Conservation (phyloP, 2,329 filamentous ascomycete genomes). For the Arthrocladium fulminans region DNA sequence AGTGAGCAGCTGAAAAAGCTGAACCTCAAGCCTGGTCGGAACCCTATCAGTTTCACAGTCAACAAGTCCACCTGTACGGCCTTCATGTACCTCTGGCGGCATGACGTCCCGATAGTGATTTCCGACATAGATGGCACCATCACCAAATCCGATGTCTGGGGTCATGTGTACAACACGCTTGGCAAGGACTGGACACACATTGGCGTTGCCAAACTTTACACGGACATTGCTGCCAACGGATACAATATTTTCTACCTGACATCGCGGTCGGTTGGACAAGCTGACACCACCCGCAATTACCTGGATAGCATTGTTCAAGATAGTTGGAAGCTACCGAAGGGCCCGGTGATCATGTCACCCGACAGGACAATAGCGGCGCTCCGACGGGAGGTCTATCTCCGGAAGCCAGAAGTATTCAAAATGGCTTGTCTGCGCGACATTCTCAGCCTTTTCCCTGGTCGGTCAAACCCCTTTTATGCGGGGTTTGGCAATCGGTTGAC, state of each 20-base stretch:
- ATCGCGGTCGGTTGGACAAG: slow-evolving; percentile 83
- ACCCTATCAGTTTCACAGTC: slow-evolving; percentile 91
- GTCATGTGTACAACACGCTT: slow-evolving; percentile 92
- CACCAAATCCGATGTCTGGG: slow-evolving; percentile 90
- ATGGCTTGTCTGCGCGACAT: slow-evolving; percentile 98
- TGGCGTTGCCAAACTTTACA: slow-evolving; percentile 93
- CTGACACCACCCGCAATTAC: slow-evolving; percentile 82
- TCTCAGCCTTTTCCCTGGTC: slow-evolving; percentile 69
- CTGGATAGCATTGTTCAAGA: slow-evolving; percentile 84
- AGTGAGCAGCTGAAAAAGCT: slow-evolving; percentile 89
- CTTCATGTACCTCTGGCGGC: slow-evolving; percentile 87
- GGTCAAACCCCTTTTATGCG: slow-evolving; percentile 82
- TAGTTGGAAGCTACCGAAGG: slow-evolving; percentile 72
- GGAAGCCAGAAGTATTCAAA: slow-evolving; percentile 98
- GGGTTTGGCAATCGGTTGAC: slow-evolving; percentile 95
- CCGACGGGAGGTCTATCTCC: slow-evolving; percentile 82
- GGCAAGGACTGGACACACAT: slow-evolving; percentile 96
- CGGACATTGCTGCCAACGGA: slow-evolving; percentile 86
- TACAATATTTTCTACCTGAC: slow-evolving; percentile 99
- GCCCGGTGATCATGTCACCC: slow-evolving; percentile 89
- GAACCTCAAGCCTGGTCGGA: slow-evolving; percentile 73
- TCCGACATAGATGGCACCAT: slow-evolving; percentile 99
- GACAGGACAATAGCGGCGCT: slow-evolving; percentile 91
- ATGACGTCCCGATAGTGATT: slow-evolving; percentile 88
- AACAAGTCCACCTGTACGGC: slow-evolving; percentile 88